Evolutionary conservation across 352 stramenopile species (phyloP), one percentile per base, ranked within the genome.

Genomic region (Heterotrichella gracilis): DNA sequence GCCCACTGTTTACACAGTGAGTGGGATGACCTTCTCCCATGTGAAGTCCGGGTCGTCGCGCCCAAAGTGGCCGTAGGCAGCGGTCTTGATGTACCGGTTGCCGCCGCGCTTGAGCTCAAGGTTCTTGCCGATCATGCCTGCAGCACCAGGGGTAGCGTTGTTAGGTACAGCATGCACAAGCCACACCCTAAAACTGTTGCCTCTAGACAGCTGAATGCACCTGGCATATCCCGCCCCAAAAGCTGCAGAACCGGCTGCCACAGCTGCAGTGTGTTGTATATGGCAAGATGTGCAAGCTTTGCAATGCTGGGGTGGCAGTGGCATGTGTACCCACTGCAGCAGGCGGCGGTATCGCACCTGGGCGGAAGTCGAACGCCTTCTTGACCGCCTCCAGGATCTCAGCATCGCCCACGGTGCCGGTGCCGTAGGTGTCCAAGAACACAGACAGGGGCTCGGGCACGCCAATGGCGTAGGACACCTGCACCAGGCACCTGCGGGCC

Each of bases 31-130:
- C 74, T 85, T 84, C 80, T 99, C 92, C 92, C 92, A 99, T 75
- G 88, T 95, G 79, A 99, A 99, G 78, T 96, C 91, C 71, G 85
- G 79, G 76, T 96, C 90, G 64, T 94, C 82, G 70, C 92, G 90
- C 73, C 92, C 92, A 76, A 99, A 99, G 81, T 98, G 92, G 76
- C 92, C 90, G 80, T 99, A 99, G 0, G 90, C 87, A 40, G 91
- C 88, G 25, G 92, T 98, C 81, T 96, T 96, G 76, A 91, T 85
- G 84, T 97, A 95, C 66, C 97, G n/a, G n/a, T n/a, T n/a, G n/a
- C n/a, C 81, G 66, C 92, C 89, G 53, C 86, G 83, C 75, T 92
- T 93, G 69, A 99, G 81, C 76, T 96, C 84, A 25, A 99, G 81
- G 78, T 97, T 89, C 72, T 89, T 90, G 75, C 96, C 87, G 77